Evolutionary conservation across 129 eudicot species (phyloP), one percentile per base, ranked within the genome.

Genomic region (Kitagawia praeruptora): DNA sequence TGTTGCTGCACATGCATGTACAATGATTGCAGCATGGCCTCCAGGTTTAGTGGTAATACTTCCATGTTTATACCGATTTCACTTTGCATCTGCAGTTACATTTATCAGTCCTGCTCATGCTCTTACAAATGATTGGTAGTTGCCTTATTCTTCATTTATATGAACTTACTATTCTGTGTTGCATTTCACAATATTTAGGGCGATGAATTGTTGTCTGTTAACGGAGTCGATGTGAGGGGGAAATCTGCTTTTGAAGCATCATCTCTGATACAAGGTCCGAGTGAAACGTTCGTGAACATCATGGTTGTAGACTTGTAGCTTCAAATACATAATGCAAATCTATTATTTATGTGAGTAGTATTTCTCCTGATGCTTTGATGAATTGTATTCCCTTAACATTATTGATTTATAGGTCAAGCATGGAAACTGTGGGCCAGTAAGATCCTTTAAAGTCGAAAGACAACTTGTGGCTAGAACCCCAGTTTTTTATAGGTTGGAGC

Each of bases 181-280:
- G 21, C 23, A 67, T 58, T 49, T 10, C 44, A 38, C 75, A 70
- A 76, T 4, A 79, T 78, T 66, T 58, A 93, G 97, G 98, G 98
- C 53, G 98, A 95, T 86, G 97, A 95, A 82, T 70, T 95, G 31
- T 80, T 95, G 77, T 87, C 93, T 40, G 87, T 95, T 58, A 87
- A 90, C 64, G 97, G 97, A 82, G 92, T 85, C 74, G 86, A 92
- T 82, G 87, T 95, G 81, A 87, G 84, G 79, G 98, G 97, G n/a
- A 95, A 87, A 86, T 90, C 97, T 66, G 89, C 96, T 13, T 95
- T 95, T 83, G 98, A 92, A 89, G 98, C 89, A 45, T 92, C 94
- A 71, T 88, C 97, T 75, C 83, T 89, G 72, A 58, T 95, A 70
- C 98, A 90, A 85, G 98, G 98, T 56, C 98, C 98, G 51, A 89